Conservation (phyloP, 2,329 filamentous ascomycete species). For the Ceratocystis lukuohia region DNA sequence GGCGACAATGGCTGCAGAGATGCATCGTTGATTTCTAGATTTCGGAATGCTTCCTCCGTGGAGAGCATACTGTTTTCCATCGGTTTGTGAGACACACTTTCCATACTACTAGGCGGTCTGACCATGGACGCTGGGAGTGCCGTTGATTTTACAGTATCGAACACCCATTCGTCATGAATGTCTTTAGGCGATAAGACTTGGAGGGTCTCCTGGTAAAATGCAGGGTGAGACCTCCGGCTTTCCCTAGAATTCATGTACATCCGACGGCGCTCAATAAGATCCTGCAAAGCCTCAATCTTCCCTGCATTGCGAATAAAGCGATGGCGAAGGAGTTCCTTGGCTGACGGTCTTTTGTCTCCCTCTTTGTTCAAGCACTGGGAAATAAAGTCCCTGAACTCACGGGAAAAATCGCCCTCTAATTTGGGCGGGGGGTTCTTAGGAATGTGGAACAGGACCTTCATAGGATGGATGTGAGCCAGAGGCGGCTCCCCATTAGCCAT, state of each 20-base stretch:
- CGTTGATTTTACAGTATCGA: conserved; percentile 78
- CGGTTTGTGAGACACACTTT: conserved; percentile 1
- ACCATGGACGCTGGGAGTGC: conserved; percentile 23
- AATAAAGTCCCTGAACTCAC: conserved; percentile 89
- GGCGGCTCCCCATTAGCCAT: conserved; percentile 82
- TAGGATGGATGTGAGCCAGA: conserved; percentile 70
- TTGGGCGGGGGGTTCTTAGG: conserved; percentile 76
- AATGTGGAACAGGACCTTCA: conserved; percentile 87
- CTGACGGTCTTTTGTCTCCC: conserved; percentile 67
- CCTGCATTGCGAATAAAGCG: conserved; percentile 78
- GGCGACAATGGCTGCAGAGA: conserved; percentile 45
- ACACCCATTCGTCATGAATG: conserved; percentile 82
- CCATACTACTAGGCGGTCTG: background rate
- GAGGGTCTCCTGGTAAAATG: conserved; percentile 89
- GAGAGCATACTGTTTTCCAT: conserved; percentile 12
- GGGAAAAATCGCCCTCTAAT: conserved; percentile 74
- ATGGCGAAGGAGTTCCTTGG: conserved; percentile 77
- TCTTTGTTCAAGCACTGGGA: conserved; percentile 86
- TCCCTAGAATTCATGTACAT: conserved; percentile 60
- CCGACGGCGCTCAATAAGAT: conserved; percentile 71
- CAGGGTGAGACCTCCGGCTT: conserved; percentile 54
- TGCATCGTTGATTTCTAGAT: conserved; percentile 47
- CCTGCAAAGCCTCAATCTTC: conserved; percentile 75
- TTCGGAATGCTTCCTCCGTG: conserved; percentile 47
- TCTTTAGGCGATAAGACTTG: conserved; percentile 52